Conservation (phyloP, 2,329 filamentous ascomycete genomes). For the Arthroderma sp. region DNA sequence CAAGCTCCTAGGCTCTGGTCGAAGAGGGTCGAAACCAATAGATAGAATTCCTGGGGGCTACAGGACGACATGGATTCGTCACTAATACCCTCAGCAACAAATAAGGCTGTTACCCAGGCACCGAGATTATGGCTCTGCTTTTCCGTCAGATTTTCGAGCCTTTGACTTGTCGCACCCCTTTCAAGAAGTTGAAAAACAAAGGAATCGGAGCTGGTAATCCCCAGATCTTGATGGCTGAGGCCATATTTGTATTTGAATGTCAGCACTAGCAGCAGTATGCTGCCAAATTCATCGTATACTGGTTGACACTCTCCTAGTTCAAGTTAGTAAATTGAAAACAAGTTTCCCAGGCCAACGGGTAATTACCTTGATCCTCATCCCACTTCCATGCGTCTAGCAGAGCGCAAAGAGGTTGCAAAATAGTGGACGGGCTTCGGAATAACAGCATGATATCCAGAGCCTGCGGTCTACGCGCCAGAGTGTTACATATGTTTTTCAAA, state of each 20-base stretch:
- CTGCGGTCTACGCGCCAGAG: slow-evolving; percentile 42
- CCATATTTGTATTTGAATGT: slow-evolving; percentile 46
- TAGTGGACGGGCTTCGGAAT: slow-evolving; percentile 43
- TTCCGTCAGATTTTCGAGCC: slow-evolving; percentile 38
- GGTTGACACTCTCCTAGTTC: slow-evolving; percentile 45
- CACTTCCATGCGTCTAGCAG: slow-evolving; percentile 51
- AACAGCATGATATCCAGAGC: slow-evolving; percentile 47
- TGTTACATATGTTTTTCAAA: slow-evolving; percentile 47
- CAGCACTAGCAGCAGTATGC: slow-evolving; percentile 45
- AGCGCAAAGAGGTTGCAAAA: slow-evolving; percentile 45
- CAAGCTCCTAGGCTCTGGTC: slow-evolving; percentile 48
- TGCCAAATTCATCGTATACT: slow-evolving; percentile 53
- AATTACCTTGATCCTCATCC: slow-evolving; percentile 47
- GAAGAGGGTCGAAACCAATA: slow-evolving; percentile 49
- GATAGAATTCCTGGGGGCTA: slow-evolving; percentile 51
- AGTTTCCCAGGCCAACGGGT: slow-evolving; percentile 8
- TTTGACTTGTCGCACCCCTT: slow-evolving; percentile 32
- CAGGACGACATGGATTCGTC: slow-evolving; percentile 53
- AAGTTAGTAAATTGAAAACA: slow-evolving; percentile 4
- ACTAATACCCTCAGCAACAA: slow-evolving; percentile 48
- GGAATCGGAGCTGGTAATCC: slow-evolving; percentile 35
- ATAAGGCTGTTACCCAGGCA: slow-evolving; percentile 49
- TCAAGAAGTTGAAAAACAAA: slow-evolving; percentile 45
- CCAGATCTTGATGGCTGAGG: slow-evolving; percentile 39
- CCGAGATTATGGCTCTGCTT: slow-evolving; percentile 45